These are phyloP conservation scores for Agaricales sp. DNA, from an alignment of 1,284 basidiomycete species.

Conservation along the genomic window DNA sequence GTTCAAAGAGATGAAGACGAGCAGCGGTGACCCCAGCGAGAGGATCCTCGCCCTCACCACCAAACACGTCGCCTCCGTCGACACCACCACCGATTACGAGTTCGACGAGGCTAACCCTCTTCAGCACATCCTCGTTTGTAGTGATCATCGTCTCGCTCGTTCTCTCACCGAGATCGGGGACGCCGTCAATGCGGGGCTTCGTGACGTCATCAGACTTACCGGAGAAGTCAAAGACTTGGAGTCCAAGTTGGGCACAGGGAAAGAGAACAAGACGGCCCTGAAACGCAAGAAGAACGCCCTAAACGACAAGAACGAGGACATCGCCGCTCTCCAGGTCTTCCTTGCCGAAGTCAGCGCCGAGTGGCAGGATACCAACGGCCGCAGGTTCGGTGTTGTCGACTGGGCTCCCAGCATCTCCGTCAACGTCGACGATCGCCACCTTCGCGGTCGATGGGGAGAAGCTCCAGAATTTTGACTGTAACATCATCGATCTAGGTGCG, in stretches of 20 bases:
- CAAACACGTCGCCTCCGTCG: slow-evolving; percentile 15
- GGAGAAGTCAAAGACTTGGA: too few relatives aligned
- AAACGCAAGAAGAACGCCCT: too few relatives aligned
- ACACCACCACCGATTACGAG: slow-evolving; percentile 19
- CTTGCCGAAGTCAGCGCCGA: slow-evolving; percentile 11
- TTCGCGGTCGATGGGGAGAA: slow-evolving; percentile 15
- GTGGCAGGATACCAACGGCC: slow-evolving; percentile 15
- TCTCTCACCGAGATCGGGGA: too few relatives aligned
- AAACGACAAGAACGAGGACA: slow-evolving; percentile 13
- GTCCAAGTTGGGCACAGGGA: too few relatives aligned
- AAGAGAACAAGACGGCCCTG: too few relatives aligned
- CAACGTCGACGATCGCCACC: slow-evolving; percentile 14
- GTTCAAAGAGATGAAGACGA: slow-evolving; percentile 15
- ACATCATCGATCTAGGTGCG: slow-evolving; percentile 18
- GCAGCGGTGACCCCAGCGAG: slow-evolving; percentile 15
- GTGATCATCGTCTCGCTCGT: slow-evolving; percentile 13
- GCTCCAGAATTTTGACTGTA: slow-evolving; percentile 18
- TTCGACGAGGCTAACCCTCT: slow-evolving; percentile 14
- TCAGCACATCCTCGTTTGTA: slow-evolving; percentile 18
- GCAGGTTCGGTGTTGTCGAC: slow-evolving; percentile 18
- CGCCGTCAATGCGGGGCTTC: slow-evolving; percentile 11
- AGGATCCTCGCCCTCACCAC: slow-evolving; percentile 18
- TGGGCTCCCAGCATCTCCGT: slow-evolving; percentile 20
- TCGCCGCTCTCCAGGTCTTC: slow-evolving; percentile 14
- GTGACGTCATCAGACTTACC: too few relatives aligned